A percentile compares a stretch with the other conserved stretches of the same genome.
phyloP scores from a whole-genome alignment of 2,329 filamentous ascomycete species.

The Aspergillus versicolor region DNA sequence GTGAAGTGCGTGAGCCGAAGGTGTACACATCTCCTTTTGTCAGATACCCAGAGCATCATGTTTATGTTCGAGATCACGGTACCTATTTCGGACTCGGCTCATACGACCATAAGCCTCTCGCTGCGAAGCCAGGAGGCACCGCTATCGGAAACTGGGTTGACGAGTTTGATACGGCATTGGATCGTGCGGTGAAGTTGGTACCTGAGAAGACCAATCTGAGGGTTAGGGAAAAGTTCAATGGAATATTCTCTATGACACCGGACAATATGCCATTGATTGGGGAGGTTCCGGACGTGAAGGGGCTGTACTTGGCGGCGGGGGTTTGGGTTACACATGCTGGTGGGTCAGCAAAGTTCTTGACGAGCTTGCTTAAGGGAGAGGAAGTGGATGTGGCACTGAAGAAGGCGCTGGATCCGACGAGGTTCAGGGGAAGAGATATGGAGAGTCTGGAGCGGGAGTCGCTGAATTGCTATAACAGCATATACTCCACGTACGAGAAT shows the following conservation, averaged over 20 bases:
- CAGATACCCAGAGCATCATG: constrained; percentile 36
- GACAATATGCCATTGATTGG: constrained; percentile 37
- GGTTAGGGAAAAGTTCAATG: constrained; percentile 28
- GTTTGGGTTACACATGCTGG: constrained; percentile 40
- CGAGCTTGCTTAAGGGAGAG: constrained; percentile 15
- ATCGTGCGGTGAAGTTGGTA: constrained; percentile 19
- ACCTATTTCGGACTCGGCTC: constrained; percentile 32
- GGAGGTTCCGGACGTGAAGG: constrained; percentile 20
- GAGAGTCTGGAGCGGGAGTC: constrained; percentile 22
- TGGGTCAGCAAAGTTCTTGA: constrained; percentile 28
- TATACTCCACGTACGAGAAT: constrained; percentile 26
- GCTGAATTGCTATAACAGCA: constrained; percentile 31
- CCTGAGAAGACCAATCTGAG: constrained; percentile 16
- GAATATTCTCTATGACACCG: constrained; percentile 36
- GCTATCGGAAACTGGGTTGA: constrained; percentile 24
- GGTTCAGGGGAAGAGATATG: constrained; percentile 23
- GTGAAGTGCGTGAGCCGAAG: constrained; percentile 17
- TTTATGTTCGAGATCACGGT: constrained; percentile 37
- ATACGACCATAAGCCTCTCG: constrained; percentile 31
- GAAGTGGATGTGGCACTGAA: constrained; percentile 18
- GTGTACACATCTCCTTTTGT: constrained; percentile 30
- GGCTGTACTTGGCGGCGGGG: constrained; percentile 33
- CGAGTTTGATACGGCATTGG: constrained; percentile 22
- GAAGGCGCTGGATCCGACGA: constrained; percentile 24
- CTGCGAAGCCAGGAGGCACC: constrained; percentile 18